phyloP scores from a whole-genome alignment of 176 grass and related monocot genomes.

The Paspalum vaginatum region DNA sequence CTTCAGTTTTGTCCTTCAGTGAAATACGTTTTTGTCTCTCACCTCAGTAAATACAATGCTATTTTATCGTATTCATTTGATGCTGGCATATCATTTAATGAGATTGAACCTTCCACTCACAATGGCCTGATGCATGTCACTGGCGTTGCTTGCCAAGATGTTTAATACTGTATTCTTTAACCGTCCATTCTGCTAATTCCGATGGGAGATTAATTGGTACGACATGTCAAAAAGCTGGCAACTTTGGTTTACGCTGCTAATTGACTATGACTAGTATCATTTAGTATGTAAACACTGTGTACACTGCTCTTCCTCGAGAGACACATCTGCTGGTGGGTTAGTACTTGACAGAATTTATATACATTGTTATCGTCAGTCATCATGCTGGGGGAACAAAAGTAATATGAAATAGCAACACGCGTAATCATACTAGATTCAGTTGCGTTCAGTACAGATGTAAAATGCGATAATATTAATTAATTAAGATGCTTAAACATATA shows the following conservation, averaged over 20 bases:
- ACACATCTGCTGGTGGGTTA: neutral
- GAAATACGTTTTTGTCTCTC: no score
- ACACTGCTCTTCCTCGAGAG: neutral
- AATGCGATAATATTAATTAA: neutral
- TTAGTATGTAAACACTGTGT: neutral
- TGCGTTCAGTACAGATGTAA: neutral
- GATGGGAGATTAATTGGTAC: slow-evolving; percentile 41
- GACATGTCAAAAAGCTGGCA: slow-evolving; percentile 25
- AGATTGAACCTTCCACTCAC: no score
- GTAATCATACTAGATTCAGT: slow-evolving; percentile 7
- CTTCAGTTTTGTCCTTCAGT: no score
- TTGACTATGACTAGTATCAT: neutral
- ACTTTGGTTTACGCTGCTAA: slow-evolving; percentile 17
- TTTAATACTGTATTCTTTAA: slow-evolving; percentile 26
- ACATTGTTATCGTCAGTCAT: slow-evolving; percentile 19
- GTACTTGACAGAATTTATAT: neutral
- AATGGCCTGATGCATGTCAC: slow-evolving; percentile 7
- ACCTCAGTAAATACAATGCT: no score
- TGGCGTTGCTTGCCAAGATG: slow-evolving; percentile 1
- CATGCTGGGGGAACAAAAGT: neutral
- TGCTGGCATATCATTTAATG: no score
- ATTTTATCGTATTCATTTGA: no score
- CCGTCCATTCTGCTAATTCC: slow-evolving; percentile 32
- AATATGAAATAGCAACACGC: neutral
- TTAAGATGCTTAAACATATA: no score